phyloP scores from a whole-genome alignment of 2,329 filamentous ascomycete species.

The Alternaria brassicicola region DNA sequence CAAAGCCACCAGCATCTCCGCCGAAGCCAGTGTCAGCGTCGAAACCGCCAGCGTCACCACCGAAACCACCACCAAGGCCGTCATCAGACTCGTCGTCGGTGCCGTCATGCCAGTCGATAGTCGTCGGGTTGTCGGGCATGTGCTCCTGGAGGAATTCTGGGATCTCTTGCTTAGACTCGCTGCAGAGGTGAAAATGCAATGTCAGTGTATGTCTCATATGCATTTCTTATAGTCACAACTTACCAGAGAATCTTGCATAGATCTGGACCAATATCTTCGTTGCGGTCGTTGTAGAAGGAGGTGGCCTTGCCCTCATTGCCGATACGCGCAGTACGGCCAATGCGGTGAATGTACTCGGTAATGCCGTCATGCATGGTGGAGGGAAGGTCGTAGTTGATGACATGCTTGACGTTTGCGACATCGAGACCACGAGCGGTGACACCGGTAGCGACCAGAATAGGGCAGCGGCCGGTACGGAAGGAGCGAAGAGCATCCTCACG shows the following conservation, averaged over 20 bases:
- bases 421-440: constrained; percentile 89
- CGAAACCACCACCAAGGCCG: constrained; percentile 10
- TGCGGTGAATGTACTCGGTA: constrained; percentile 91
- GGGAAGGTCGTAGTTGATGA: constrained; percentile 93
- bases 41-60: constrained; percentile 17
- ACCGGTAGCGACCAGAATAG: constrained; percentile 85
- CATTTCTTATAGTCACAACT: constrained; percentile 63
- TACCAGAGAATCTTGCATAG: constrained; percentile 73
- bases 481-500: constrained; percentile 89
- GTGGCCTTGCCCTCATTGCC: constrained; percentile 85
- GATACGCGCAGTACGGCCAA: constrained; percentile 93
- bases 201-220: neutral
- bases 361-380: constrained; percentile 79
- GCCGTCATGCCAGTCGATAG: constrained; percentile 61
- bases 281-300: constrained; percentile 83
- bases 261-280: constrained; percentile 73
- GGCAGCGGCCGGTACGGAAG: constrained; percentile 75
- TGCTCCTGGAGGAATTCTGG: constrained; percentile 79
- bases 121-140: constrained; percentile 62
- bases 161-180: constrained; percentile 49
- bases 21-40: constrained; percentile 17
- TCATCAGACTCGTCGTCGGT: constrained; percentile 46
- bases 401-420: constrained; percentile 82
- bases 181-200: neutral
- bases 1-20: constrained; percentile 12